These are phyloP conservation scores for Calonectria pteridis DNA, from an alignment of 2,329 filamentous ascomycete species.

Conservation along the genomic window DNA sequence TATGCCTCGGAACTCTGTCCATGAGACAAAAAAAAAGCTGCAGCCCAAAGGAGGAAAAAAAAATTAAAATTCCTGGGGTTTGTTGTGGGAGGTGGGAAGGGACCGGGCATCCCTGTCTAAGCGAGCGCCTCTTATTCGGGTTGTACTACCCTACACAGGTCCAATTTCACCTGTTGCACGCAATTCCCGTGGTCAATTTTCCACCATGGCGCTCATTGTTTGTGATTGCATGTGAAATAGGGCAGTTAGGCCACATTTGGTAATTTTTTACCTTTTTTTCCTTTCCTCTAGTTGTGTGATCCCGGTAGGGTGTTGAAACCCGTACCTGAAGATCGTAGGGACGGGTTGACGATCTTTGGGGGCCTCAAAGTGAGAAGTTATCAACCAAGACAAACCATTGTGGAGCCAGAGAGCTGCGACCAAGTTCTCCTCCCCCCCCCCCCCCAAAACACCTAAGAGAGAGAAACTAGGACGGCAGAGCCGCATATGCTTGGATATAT, in stretches of 20 bases:
- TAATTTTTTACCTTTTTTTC: neutral
- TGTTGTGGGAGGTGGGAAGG: neutral
- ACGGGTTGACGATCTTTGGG: neutral
- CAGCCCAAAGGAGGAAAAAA: neutral
- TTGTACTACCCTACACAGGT: neutral
- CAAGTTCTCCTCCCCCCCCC: neutral
- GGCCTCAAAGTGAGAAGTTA: slow-evolving; percentile 9
- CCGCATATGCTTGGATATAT: neutral
- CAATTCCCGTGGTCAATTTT: neutral
- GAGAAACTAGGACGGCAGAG: neutral
- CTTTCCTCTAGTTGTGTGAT: neutral
- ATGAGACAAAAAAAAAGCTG: neutral
- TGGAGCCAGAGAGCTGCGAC: neutral
- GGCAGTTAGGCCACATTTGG: neutral
- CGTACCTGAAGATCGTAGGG: neutral
- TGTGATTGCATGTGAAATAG: neutral
- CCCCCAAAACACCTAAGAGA: too few relatives aligned
- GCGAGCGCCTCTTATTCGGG: neutral
- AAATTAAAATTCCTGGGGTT: neutral
- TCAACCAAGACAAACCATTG: neutral
- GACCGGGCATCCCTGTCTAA: neutral
- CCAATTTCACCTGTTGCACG: neutral
- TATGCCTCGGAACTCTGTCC: neutral
- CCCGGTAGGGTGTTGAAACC: slow-evolving; percentile 6
- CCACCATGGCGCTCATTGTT: neutral